phyloP scores from a whole-genome alignment of 371 early-diverging fungal genomes.

The Mucor lusitanicus region DNA sequence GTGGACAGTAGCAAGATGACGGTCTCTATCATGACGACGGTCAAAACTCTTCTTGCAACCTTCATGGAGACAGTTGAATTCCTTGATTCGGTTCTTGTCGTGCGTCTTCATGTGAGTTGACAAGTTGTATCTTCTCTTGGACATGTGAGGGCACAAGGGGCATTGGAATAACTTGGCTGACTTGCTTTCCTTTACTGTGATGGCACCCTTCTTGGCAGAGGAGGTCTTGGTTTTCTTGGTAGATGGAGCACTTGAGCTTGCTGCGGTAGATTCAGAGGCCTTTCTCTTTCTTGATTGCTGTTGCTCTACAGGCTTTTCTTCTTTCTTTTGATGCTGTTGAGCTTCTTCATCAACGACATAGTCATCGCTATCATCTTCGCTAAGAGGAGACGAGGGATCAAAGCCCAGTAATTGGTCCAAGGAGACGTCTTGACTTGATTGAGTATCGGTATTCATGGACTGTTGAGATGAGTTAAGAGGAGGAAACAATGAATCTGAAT shows the following conservation, averaged over 20 bases:
- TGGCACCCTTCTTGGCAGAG: not conserved
- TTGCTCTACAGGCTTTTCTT: not conserved
- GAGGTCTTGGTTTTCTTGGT: not conserved
- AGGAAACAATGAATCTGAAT: conserved; percentile 14
- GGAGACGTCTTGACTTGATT: not conserved
- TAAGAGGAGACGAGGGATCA: conserved; percentile 10
- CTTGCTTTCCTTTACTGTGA: not conserved
- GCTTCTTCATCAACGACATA: not conserved
- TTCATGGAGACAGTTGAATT: conserved; percentile 49
- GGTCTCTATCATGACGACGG: conserved; percentile 70
- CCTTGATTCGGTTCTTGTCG: conserved; percentile 61
- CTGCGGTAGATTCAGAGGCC: not conserved
- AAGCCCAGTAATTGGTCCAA: conserved; percentile 3
- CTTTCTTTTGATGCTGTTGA: not conserved
- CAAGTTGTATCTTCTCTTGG: conserved; percentile 72
- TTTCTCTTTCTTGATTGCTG: conserved; percentile 6
- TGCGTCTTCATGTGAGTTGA: conserved; percentile 73
- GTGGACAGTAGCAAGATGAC: conserved; percentile 71
- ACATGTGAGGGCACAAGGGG: conserved; percentile 53
- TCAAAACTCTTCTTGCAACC: conserved; percentile 57
- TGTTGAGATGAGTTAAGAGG: conserved; percentile 10
- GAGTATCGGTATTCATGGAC: not conserved
- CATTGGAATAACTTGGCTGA: conserved; percentile 24
- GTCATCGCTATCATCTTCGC: conserved; percentile 2
- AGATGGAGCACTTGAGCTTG: not conserved